These are phyloP conservation scores for Piper betle DNA, from an alignment of 164 flowering plant species.

Conservation along the genomic window DNA sequence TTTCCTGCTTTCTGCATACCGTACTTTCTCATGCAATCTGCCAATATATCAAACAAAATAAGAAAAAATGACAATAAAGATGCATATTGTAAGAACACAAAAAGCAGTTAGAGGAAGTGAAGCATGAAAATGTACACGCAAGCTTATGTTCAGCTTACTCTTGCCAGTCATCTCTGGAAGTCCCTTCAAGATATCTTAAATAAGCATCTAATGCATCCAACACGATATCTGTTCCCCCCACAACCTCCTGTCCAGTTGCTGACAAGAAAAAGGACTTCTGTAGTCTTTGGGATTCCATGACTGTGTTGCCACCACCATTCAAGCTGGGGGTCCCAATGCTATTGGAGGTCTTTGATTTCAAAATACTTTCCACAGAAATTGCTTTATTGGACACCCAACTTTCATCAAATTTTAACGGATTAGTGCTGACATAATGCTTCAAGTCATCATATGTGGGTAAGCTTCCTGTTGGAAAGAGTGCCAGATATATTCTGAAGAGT, in stretches of 20 bases:
- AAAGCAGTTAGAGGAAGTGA: neutral
- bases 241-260: conserved; percentile 31
- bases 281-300: conserved; percentile 13
- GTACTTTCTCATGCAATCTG: conserved; percentile 64
- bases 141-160: conserved; percentile 42
- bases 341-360: conserved; percentile 13
- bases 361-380: conserved; percentile 25
- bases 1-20: conserved; percentile 41
- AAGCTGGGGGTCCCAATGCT: conserved; percentile 7
- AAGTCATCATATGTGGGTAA: conserved; percentile 47
- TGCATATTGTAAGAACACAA: neutral
- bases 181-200: conserved; percentile 71
- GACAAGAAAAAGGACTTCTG: conserved; percentile 35
- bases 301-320: conserved; percentile 8
- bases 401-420: conserved; percentile 15
- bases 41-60: conserved; percentile 8
- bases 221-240: conserved; percentile 48
- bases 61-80: neutral
- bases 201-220: conserved; percentile 70
- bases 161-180: conserved; percentile 66
- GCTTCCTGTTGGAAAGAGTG: conserved; percentile 31
- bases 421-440: conserved; percentile 30
- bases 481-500: neutral
- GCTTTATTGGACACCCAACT: conserved; percentile 31
- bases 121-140: neutral